Evolutionary conservation across 2,329 filamentous ascomycete genomes (phyloP), one percentile per base, ranked within the genome.

Genomic region (Didymella pomorum): DNA sequence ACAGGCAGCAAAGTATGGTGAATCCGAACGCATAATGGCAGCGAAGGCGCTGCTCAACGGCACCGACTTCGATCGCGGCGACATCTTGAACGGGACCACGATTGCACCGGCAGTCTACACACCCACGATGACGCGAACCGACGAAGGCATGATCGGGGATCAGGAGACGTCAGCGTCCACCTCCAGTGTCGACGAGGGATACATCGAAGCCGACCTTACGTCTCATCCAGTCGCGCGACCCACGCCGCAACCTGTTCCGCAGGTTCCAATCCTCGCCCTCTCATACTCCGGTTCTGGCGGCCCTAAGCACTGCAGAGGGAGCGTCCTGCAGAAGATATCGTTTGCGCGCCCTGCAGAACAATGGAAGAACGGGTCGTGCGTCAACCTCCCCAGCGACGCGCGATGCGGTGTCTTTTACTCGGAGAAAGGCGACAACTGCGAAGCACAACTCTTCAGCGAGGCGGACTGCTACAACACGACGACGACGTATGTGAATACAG

Each of bases 231-330:
- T 28, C 25, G 48, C 63, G 33, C 62, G 43, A 37, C 61, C 62
- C 8, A 63, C 61, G 14, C 54, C 63, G n/a, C 50, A 50, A 18
- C 58, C 62, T 4, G 28, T 31, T 10, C 46, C 64, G 4, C 68
- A 71, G 37, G 42, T 71, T 8, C 73, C 71, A 1, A 74, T 76
- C 18, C 56, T 75, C 12, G 72, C 72, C 4, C 64, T 75, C 7
- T 70, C 72, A 2, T 76, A 75, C 56, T 57, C 68, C 1, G 70
- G 73, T n/a, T 62, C 69, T 4, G 67, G 72, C 20, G 74, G 74
- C 2, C 72, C 74, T 3, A 76, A 76, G 44, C 71, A 74, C 53
- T 76, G 74, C 50, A 71, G 72, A 33, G 74, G 74, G n/a, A 44
- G 64, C 8, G 56, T 75, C 2, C 12, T 76, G 2, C 63, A 72